Conservation (phyloP, 1,284 basidiomycete species). For the Moniliophthora roreri region DNA sequence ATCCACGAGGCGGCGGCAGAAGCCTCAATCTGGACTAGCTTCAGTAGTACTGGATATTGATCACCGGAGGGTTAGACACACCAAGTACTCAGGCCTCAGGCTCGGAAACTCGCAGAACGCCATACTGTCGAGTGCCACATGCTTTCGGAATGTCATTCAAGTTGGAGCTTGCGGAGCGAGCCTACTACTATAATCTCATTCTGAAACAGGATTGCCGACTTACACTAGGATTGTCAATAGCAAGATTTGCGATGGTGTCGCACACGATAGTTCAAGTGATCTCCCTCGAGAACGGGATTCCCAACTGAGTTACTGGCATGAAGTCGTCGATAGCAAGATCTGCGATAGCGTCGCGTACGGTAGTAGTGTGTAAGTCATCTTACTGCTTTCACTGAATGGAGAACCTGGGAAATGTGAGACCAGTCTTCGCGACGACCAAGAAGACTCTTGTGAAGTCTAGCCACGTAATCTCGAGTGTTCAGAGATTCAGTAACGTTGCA, state of each 20-base stretch:
- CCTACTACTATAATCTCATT: background rate
- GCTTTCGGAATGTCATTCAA: background rate
- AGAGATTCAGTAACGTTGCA: background rate
- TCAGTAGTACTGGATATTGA: background rate
- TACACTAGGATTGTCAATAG: background rate
- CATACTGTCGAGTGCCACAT: background rate
- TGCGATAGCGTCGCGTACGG: no score
- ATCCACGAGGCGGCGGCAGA: background rate
- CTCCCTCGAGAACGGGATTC: no score
- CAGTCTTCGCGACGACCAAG: background rate
- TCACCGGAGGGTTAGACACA: background rate
- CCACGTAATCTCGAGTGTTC: background rate
- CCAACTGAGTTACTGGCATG: no score
- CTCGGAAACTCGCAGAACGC: background rate
- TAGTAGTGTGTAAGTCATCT: background rate
- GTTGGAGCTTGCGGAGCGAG: background rate
- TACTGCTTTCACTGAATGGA: background rate
- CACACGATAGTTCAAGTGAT: no score
- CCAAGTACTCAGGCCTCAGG: background rate
- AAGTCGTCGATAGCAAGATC: no score
- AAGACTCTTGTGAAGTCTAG: background rate
- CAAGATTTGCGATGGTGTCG: background rate
- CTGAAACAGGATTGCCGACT: background rate
- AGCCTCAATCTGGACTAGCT: background rate
- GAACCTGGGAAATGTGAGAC: background rate